Conservation (phyloP, 1,284 basidiomycete species). For the Cutaneotrichosporon mucoides region DNA sequence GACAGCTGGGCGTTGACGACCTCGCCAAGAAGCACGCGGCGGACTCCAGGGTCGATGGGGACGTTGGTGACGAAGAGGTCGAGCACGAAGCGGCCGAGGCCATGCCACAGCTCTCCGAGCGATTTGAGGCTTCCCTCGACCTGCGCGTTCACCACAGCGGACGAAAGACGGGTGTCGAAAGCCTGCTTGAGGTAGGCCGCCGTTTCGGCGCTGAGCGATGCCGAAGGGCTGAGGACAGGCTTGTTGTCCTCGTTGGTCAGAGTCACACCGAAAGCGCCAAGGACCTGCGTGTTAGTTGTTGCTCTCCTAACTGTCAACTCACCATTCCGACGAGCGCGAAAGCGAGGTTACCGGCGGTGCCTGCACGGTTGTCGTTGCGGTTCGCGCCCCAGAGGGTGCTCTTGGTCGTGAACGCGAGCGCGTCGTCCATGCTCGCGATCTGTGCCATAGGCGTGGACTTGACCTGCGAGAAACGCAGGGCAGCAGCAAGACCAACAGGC, state of each 20-base stretch:
- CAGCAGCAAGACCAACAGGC: constrained; percentile 24
- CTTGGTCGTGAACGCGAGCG: constrained; percentile 28
- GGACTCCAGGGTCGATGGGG: constrained; percentile 80
- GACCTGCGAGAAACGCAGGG: constrained; percentile 20
- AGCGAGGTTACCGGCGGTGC: constrained; percentile 17
- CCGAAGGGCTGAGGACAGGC: background rate
- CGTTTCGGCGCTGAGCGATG: constrained; percentile 3
- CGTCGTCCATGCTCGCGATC: constrained; percentile 33
- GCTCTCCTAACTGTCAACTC: background rate
- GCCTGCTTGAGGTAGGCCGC: constrained; percentile 13
- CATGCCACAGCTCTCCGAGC: constrained; percentile 58
- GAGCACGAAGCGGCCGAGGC: constrained; percentile 52
- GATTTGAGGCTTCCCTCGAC: constrained; percentile 5
- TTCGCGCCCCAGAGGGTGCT: constrained; percentile 25
- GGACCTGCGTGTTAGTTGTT: constrained; percentile 15
- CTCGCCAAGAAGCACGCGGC: constrained; percentile 57
- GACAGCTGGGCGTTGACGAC: constrained; percentile 56
- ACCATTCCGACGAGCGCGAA: constrained; percentile 20
- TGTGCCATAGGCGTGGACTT: constrained; percentile 27
- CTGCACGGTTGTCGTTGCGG: constrained; percentile 9
- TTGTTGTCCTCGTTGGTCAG: background rate
- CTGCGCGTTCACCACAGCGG: constrained; percentile 8
- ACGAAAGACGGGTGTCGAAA: constrained; percentile 13
- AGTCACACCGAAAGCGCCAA: constrained; percentile 22
- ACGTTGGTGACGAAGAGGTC: constrained; percentile 74